phyloP scores from a whole-genome alignment of 371 early-diverging fungal species.

The Zopfochytrium polystomum region DNA sequence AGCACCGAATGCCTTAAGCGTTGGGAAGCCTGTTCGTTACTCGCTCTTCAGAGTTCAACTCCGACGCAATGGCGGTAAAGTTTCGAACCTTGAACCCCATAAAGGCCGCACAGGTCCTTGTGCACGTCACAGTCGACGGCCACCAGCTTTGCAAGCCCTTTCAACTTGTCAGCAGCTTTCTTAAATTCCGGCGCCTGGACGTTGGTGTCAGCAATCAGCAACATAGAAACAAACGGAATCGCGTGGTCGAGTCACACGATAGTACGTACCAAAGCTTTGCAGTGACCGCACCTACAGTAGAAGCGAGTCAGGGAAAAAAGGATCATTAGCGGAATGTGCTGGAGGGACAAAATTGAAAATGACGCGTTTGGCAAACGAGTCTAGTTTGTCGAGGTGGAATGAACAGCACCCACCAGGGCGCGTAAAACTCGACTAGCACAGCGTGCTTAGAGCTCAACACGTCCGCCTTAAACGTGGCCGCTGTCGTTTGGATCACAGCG shows the following conservation, averaged over 20 bases:
- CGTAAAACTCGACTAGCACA: conserved; percentile 83
- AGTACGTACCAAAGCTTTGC: conserved; percentile 64
- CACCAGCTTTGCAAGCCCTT: conserved; percentile 76
- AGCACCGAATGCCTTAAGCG: conserved; percentile 78
- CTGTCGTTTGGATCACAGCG: conserved; percentile 29
- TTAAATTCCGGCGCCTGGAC: conserved; percentile 80
- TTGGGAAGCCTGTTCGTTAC: conserved; percentile 77
- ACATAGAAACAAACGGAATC: not conserved
- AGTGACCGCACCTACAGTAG: conserved; percentile 72
- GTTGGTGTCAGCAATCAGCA: not conserved
- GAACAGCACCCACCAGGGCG: conserved; percentile 65
- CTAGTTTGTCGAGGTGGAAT: not conserved
- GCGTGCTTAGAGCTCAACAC: conserved; percentile 71
- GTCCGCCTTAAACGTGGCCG: conserved; percentile 61
- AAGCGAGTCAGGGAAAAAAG: not conserved
- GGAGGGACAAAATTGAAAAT: no score
- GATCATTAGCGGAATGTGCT: not conserved
- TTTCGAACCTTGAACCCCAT: conserved; percentile 63
- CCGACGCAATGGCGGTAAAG: not conserved
- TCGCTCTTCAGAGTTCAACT: no score
- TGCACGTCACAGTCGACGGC: conserved; percentile 88
- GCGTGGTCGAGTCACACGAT: not conserved
- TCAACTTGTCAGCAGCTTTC: conserved; percentile 76
- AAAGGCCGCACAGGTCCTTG: conserved; percentile 68
- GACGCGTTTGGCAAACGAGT: not conserved